Percentiles rank a stretch among this genome's conserved stretches.
These are phyloP conservation scores for Entomortierella parvispora DNA, from an alignment of 192 early-diverging fungal genomes.

Conservation along the genomic window DNA sequence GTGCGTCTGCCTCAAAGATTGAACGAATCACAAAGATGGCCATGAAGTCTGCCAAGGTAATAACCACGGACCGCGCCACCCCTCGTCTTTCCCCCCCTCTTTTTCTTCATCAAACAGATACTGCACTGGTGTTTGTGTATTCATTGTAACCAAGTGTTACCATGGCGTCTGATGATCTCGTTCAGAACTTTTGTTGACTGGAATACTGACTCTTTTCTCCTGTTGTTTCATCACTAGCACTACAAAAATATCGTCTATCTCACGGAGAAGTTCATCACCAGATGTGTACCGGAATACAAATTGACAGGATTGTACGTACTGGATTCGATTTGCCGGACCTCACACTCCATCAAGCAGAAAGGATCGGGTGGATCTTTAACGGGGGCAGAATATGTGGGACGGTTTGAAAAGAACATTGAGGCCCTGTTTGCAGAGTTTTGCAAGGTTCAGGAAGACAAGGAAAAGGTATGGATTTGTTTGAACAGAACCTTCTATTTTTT, in stretches of 20 bases:
- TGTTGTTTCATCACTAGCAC: constrained; percentile 45
- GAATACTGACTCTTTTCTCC: not conserved
- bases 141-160: no score
- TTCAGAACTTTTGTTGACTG: no score
- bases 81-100: no score
- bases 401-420: constrained; percentile 55
- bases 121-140: no score
- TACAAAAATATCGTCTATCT: constrained; percentile 62
- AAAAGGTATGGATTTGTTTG: constrained; percentile 51
- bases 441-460: constrained; percentile 51
- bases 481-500: not conserved
- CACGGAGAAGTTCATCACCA: constrained; percentile 63
- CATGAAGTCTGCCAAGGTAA: constrained; percentile 53
- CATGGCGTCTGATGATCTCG: no score
- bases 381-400: constrained; percentile 52
- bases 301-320: constrained; percentile 70
- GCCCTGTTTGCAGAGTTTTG: constrained; percentile 55
- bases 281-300: constrained; percentile 63
- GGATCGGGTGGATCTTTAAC: constrained; percentile 29
- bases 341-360: constrained; percentile 49
- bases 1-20: constrained; percentile 53
- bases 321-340: constrained; percentile 64
- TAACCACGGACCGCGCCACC: no score
- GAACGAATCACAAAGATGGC: constrained; percentile 55
- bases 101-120: not conserved